Evolutionary conservation across 176 grass and related monocot species (phyloP).

Genomic region (Cocos nucifera): DNA sequence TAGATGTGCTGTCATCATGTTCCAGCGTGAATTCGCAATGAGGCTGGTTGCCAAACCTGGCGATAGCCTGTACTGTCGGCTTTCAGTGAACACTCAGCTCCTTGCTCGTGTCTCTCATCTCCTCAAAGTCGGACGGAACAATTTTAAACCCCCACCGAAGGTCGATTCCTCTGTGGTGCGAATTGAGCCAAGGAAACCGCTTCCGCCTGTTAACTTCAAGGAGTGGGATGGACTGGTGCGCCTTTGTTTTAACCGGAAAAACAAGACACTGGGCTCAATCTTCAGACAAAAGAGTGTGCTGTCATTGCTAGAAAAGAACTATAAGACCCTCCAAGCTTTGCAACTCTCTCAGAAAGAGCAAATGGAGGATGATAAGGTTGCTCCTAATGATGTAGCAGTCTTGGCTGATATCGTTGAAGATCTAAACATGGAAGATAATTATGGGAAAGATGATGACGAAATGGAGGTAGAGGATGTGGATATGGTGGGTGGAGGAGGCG

Average conservation of each 20-base stretch:
- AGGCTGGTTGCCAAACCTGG: slow-evolving; percentile 80
- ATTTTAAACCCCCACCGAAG: slow-evolving; percentile 86
- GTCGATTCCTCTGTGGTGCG: slow-evolving; percentile 91
- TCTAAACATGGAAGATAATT: slow-evolving; percentile 35
- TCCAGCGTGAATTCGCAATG: slow-evolving; percentile 89
- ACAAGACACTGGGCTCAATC: slow-evolving; percentile 73
- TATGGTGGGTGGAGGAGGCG: slow-evolving; percentile 10
- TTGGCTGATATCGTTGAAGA: slow-evolving; percentile 82
- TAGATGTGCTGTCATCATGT: slow-evolving; percentile 95
- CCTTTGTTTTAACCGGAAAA: slow-evolving; percentile 75
- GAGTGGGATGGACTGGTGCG: slow-evolving; percentile 85
- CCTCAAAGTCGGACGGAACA: slow-evolving; percentile 78
- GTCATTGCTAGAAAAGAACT: slow-evolving; percentile 86
- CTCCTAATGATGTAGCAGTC: slow-evolving; percentile 42
- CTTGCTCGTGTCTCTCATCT: slow-evolving; percentile 81
- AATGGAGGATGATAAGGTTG: slow-evolving; percentile 30
- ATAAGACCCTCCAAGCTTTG: slow-evolving; percentile 82
- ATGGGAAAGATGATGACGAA: slow-evolving; percentile 66
- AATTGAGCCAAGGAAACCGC: slow-evolving; percentile 74
- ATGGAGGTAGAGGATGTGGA: slow-evolving; percentile 54
- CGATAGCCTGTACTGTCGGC: slow-evolving; percentile 79
- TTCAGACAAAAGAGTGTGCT: slow-evolving; percentile 77
- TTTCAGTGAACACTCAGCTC: slow-evolving; percentile 88
- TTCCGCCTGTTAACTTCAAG: slow-evolving; percentile 82
- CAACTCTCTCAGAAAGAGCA: slow-evolving; percentile 33